Percentiles rank a stretch among this genome's conserved stretches.
Evolutionary conservation across 495 filamentous ascomycete species (phyloP).

Genomic region (Tuber melanosporum): DNA sequence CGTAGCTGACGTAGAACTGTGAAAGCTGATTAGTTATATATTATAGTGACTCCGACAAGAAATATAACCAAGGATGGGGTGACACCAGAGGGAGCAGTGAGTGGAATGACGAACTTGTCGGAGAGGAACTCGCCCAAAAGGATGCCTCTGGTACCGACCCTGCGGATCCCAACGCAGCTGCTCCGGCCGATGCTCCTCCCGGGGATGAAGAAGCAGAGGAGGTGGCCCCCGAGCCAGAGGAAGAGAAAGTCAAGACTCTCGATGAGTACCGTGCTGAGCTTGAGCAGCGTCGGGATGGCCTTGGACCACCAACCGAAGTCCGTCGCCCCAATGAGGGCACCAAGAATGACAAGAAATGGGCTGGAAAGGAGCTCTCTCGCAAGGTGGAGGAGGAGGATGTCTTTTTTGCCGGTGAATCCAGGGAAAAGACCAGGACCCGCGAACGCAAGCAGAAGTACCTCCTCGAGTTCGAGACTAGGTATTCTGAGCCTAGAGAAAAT

Average conservation of each 20-base stretch:
- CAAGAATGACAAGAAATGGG: conserved; percentile 82
- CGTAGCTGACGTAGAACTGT: conserved; percentile 7
- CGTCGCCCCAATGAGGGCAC: conserved; percentile 86
- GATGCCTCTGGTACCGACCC: conserved; percentile 60
- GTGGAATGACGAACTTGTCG: conserved; percentile 81
- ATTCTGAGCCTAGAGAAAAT: conserved; percentile 56
- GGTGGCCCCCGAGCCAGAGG: conserved; percentile 51
- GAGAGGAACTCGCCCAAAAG: conserved; percentile 72
- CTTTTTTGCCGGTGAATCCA: conserved; percentile 75
- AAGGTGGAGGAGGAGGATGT: conserved; percentile 60
- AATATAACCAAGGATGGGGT: conserved; percentile 86
- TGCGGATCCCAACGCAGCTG: conserved; percentile 38
- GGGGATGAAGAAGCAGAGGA: conserved; percentile 45
- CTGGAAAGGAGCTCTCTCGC: conserved; percentile 68
- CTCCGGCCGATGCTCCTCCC: conserved; percentile 43
- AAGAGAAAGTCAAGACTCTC: conserved; percentile 84
- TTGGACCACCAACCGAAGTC: conserved; percentile 56
- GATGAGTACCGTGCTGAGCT: conserved; percentile 80
- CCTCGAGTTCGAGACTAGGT: conserved; percentile 78
- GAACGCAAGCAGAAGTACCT: conserved; percentile 88
- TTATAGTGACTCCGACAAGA: conserved; percentile 79
- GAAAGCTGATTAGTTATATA: conserved; percentile 22
- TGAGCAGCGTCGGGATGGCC: conserved; percentile 70
- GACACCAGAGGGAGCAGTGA: conserved; percentile 68
- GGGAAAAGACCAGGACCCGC: conserved; percentile 70